These are phyloP conservation scores for Colletotrichum liaoningense DNA, from an alignment of 2,329 filamentous ascomycete genomes.

Conservation along the genomic window DNA sequence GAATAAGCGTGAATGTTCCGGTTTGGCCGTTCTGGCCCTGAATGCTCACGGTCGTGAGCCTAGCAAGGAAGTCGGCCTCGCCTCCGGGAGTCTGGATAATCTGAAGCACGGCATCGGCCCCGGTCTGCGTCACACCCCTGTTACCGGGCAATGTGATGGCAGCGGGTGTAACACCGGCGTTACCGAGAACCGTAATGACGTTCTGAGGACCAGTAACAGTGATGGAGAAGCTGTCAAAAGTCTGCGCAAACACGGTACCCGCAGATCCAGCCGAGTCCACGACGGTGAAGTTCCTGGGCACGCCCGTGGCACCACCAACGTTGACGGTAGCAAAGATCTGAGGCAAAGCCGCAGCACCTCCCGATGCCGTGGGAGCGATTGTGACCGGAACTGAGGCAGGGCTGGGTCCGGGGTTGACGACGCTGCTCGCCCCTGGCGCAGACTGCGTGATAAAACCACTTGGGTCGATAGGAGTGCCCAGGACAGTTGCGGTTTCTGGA, in stretches of 20 bases:
- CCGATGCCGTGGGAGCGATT: not conserved
- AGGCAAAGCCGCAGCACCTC: not conserved
- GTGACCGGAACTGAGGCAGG: slow-evolving; percentile 18
- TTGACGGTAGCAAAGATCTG: slow-evolving; percentile 6
- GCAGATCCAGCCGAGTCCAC: slow-evolving; percentile 10
- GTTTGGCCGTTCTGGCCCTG: not conserved
- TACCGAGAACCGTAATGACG: slow-evolving; percentile 23
- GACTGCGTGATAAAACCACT: slow-evolving; percentile 16
- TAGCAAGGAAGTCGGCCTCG: slow-evolving; percentile 10
- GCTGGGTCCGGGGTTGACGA: not conserved
- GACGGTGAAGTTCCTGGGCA: slow-evolving; percentile 27
- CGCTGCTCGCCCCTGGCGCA: not conserved
- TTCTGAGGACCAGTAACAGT: slow-evolving; percentile 22
- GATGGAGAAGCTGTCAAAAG: slow-evolving; percentile 23
- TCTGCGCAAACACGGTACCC: slow-evolving; percentile 20
- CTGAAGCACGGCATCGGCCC: not conserved
- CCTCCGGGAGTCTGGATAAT: slow-evolving; percentile 26
- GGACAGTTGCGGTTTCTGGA: slow-evolving; percentile 3
- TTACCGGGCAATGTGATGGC: slow-evolving; percentile 4
- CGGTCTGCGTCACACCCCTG: not conserved
- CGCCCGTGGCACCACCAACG: slow-evolving; percentile 20
- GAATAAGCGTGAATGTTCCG: slow-evolving; percentile 13
- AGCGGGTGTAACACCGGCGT: slow-evolving; percentile 15
- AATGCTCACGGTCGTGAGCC: slow-evolving; percentile 13
- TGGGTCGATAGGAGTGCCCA: slow-evolving; percentile 10